phyloP scores from a whole-genome alignment of 2,329 filamentous ascomycete genomes.

The Cryphonectria naterciae region DNA sequence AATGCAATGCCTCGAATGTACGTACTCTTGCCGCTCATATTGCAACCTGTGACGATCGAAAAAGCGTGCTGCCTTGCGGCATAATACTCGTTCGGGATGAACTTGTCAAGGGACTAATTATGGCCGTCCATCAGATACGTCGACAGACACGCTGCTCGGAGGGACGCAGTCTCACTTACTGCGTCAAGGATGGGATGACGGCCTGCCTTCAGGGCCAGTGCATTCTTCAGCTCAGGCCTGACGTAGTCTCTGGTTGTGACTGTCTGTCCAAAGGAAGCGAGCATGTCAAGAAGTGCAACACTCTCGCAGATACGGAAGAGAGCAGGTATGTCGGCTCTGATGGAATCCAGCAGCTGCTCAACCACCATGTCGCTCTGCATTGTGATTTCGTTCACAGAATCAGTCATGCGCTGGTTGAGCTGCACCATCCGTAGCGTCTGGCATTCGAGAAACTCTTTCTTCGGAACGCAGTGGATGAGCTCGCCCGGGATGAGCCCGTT shows the following conservation, averaged over 20 bases:
- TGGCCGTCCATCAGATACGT: conserved; percentile 73
- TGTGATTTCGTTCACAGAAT: conserved; percentile 83
- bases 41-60: conserved; percentile 92
- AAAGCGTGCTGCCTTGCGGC: conserved; percentile 80
- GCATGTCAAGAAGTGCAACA: conserved; percentile 85
- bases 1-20: conserved; percentile 88
- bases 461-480: conserved; percentile 77
- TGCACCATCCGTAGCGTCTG: conserved; percentile 86
- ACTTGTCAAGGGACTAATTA: conserved; percentile 55
- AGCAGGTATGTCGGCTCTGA: conserved; percentile 71
- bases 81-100: conserved; percentile 89
- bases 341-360: conserved; percentile 69
- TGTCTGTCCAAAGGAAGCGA: conserved; percentile 75
- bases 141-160: conserved; percentile 33
- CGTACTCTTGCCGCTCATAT: conserved; percentile 98
- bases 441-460: conserved; percentile 80
- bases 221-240: conserved; percentile 65
- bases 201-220: conserved; percentile 67
- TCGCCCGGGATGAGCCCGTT: conserved; percentile 62
- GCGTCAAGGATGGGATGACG: conserved; percentile 73
- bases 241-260: conserved; percentile 69
- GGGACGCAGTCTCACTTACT: conserved; percentile 40
- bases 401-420: conserved; percentile 74
- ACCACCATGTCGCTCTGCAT: conserved; percentile 80
- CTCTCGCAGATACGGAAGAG: conserved; percentile 87